Base-by-base conservation (phyloP, 2,329 filamentous ascomycete genomes). In the Simplicillium aogashimaense region DNA sequence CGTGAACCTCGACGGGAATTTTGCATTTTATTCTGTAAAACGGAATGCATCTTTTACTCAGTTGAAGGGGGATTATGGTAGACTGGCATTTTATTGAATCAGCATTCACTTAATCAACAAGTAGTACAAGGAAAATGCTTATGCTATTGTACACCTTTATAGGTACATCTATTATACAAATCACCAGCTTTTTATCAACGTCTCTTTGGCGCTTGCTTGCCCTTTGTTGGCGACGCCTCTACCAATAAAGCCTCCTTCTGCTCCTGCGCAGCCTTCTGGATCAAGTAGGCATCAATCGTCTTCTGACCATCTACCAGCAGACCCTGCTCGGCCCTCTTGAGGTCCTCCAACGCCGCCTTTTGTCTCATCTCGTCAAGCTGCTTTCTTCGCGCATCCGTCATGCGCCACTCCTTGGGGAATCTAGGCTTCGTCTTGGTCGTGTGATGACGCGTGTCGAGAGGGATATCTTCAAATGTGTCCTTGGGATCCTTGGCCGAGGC, bases 401-500 rank as follows among this genome's bases (percentile, higher is more conserved):
- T 65, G 43, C 74, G 76, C 92, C 92, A 98, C 50, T 80, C 76
- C 50, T 78, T 72, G 2, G 92, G 92, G 61, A 95, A 97, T 47
- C 69, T 72, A 40, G 76, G 70, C 56, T 76, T 76, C 33, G 60
- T 59, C 67, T 83, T 84, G 46, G 74, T 70, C 54, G 75, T 81
- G 65, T 86, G 77, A 67, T 90, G 81, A 52, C 92, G 75, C 44
- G 86, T 81, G 56, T 98, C 89, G 37, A 97, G 73, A 2, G 92
- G 90, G 25, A 98, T 65, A 58, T 98, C 92, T 48, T 81, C 81
- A 53, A 97, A 95, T 10, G 76, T 84, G 50, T 98, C 90, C 30
- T 66, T 75, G 17, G 74, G 69, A 55, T 95, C 82, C 69, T 80
- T 85, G 43, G 89, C 87, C 56, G 86, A 80, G 7, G 66, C 68